A percentile compares a stretch with the other conserved stretches of the same genome.
phyloP scores from a whole-genome alignment of 768 basidiomycete genomes.

The Roridomyces roridus region DNA sequence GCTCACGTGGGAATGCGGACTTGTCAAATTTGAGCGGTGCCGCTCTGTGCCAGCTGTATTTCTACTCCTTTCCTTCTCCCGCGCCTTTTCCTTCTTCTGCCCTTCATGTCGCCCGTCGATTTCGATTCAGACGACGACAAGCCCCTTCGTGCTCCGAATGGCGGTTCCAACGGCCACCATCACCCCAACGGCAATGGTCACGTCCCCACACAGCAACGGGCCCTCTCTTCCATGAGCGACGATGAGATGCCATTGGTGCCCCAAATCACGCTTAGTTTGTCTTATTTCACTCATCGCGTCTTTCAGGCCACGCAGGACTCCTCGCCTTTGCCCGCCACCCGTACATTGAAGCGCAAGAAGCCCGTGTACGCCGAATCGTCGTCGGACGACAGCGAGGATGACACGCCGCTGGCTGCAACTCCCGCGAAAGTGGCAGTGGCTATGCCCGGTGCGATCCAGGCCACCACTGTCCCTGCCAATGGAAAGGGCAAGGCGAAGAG shows the following conservation, averaged over 20 bases:
- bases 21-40: background rate
- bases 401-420: slow-evolving; percentile 75
- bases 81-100: slow-evolving; percentile 30
- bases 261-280: slow-evolving; percentile 26
- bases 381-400: slow-evolving; percentile 67
- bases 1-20: slow-evolving; percentile 22
- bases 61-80: slow-evolving; percentile 28
- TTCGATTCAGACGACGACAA: slow-evolving; percentile 65
- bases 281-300: slow-evolving; percentile 38
- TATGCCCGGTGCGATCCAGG: slow-evolving; percentile 47
- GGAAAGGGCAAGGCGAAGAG: slow-evolving; percentile 44
- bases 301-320: slow-evolving; percentile 61
- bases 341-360: slow-evolving; percentile 67
- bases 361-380: slow-evolving; percentile 54
- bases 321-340: slow-evolving; percentile 43
- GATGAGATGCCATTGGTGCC: slow-evolving; percentile 75
- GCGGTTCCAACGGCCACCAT: slow-evolving; percentile 46
- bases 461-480: slow-evolving; percentile 47
- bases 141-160: slow-evolving; percentile 50
- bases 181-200: slow-evolving; percentile 47
- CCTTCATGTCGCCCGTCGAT: slow-evolving; percentile 52
- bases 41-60: slow-evolving; percentile 22
- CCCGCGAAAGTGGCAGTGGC: slow-evolving; percentile 59
- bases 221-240: slow-evolving; percentile 63
- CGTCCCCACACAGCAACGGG: slow-evolving; percentile 40